Evolutionary conservation across 768 basidiomycete species (phyloP).

Genomic region (Boletus rubroflammeus): DNA sequence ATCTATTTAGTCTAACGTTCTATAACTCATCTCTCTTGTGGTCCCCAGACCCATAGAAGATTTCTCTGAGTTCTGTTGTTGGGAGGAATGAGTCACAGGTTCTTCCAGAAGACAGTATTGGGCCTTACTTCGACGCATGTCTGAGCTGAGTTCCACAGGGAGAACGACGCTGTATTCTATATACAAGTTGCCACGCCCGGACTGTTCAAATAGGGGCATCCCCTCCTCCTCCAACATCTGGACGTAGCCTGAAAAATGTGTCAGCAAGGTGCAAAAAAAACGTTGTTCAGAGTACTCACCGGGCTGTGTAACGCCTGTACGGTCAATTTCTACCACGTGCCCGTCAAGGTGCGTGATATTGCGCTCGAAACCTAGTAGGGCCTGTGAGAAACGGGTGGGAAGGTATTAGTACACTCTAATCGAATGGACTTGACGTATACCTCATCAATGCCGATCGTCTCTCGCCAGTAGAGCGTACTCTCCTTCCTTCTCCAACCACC

Average conservation of each 20-base stretch:
- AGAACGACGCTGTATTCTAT: constrained; percentile 93
- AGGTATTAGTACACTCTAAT: background rate
- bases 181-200: constrained; percentile 74
- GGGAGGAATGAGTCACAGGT: constrained; percentile 9
- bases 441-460: constrained; percentile 89
- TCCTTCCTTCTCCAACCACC: constrained; percentile 91
- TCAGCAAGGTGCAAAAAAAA: background rate
- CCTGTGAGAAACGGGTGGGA: constrained; percentile 44
- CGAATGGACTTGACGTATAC: constrained; percentile 27
- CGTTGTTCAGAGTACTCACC: constrained; percentile 39
- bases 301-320: constrained; percentile 88
- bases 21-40: constrained; percentile 41
- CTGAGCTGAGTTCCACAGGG: constrained; percentile 65
- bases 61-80: constrained; percentile 50
- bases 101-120: background rate
- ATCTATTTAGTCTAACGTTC: constrained; percentile 8
- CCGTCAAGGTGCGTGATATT: constrained; percentile 93
- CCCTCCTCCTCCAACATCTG: constrained; percentile 86
- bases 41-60: constrained; percentile 42
- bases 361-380: constrained; percentile 92
- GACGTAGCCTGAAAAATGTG: constrained; percentile 61
- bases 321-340: constrained; percentile 62
- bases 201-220: constrained; percentile 68
- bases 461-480: constrained; percentile 85
- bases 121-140: constrained; percentile 72